Evolutionary conservation across 2,329 filamentous ascomycete species (phyloP).

Genomic region (Apiospora malaysiana): DNA sequence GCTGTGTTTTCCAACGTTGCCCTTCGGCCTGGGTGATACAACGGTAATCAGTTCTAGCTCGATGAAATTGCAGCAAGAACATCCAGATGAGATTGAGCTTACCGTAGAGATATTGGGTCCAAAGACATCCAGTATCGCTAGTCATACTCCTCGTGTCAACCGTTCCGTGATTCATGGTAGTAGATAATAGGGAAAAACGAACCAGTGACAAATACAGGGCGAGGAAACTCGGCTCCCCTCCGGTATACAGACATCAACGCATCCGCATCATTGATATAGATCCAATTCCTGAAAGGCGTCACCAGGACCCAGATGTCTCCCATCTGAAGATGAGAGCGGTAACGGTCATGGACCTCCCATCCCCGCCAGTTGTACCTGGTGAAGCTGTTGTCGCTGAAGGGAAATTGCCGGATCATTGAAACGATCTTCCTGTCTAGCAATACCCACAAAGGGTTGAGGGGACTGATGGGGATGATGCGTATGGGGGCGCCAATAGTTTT

Average conservation of each 20-base stretch:
- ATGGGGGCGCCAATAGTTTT: conserved; percentile 31
- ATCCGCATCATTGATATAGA: conserved; percentile 27
- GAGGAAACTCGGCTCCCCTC: neutral
- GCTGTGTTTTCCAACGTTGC: conserved; percentile 27
- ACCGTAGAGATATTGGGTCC: neutral
- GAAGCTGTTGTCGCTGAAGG: conserved; percentile 38
- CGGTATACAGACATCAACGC: conserved; percentile 25
- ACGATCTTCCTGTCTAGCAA: conserved; percentile 35
- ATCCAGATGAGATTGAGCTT: neutral
- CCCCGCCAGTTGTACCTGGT: conserved; percentile 40
- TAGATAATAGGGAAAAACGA: too few species aligned
- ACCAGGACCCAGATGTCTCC: conserved; percentile 33
- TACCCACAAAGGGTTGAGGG: conserved; percentile 40
- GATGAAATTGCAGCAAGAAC: neutral
- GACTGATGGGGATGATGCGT: conserved; percentile 40
- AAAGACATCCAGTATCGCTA: neutral
- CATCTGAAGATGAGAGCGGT: conserved; percentile 34
- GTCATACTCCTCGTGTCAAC: neutral
- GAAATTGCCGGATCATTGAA: conserved; percentile 30
- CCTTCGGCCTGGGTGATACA: conserved; percentile 14
- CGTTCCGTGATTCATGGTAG: too few species aligned
- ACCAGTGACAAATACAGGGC: neutral
- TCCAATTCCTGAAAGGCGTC: conserved; percentile 27
- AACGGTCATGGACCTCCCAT: conserved; percentile 37
- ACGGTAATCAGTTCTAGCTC: neutral